phyloP scores from a whole-genome alignment of 257 asterid species.

The Nicotiana undulata region DNA sequence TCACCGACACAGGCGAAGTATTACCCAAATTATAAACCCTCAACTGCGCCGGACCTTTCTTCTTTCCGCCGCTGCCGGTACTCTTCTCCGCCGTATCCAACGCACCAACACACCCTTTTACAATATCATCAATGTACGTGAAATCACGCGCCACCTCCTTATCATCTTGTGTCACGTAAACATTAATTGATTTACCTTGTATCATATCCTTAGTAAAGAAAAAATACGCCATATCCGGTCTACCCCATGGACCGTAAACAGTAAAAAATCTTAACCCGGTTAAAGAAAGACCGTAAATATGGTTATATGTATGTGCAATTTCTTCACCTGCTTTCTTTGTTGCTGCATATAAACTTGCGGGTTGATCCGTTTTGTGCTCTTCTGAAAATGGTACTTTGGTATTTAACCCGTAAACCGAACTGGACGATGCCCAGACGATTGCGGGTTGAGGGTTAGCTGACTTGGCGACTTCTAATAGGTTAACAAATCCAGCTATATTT shows the following conservation, averaged over 20 bases:
- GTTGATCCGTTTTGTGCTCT: conserved; percentile 61
- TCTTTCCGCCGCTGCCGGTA: conserved; percentile 90
- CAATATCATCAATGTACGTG: conserved; percentile 89
- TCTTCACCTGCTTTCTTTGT: conserved; percentile 94
- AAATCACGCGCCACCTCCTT: conserved; percentile 99
- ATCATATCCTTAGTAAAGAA: conserved; percentile 84
- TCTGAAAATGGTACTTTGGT: conserved; percentile 75
- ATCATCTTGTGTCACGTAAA: conserved; percentile 60
- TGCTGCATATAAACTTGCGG: conserved; percentile 93
- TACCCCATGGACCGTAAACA: conserved; percentile 93
- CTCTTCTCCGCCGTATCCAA: conserved; percentile 97
- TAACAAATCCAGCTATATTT: conserved; percentile 82
- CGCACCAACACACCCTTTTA: conserved; percentile 82
- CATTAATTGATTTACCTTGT: conserved; percentile 57
- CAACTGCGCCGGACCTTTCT: conserved; percentile 72
- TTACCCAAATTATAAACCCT: conserved; percentile 89
- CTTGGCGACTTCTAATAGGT: conserved; percentile 63
- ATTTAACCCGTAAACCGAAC: conserved; percentile 82
- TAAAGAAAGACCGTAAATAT: conserved; percentile 69
- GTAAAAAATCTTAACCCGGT: conserved; percentile 92
- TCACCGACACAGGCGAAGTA: conserved; percentile 91
- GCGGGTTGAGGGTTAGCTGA: conserved; percentile 91
- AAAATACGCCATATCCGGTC: conserved; percentile 95
- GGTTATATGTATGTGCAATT: conserved; percentile 86
- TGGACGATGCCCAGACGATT: conserved; percentile 87